Base-by-base conservation (phyloP, 1,284 basidiomycete species). In the Cryptococcus amylolentus region DNA sequence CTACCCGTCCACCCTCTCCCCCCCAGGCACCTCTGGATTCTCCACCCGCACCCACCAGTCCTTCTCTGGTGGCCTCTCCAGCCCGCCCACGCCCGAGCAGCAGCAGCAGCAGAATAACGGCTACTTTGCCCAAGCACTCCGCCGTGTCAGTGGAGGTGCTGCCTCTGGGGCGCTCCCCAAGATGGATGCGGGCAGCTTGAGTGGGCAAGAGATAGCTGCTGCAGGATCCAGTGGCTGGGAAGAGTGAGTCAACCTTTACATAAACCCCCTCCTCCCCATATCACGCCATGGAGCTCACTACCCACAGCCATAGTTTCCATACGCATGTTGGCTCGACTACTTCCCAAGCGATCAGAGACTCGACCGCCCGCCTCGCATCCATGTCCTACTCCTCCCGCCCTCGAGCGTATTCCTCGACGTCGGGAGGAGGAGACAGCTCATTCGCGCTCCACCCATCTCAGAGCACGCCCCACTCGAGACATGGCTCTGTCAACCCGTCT, bases 331-430 rank as follows among this genome's bases (percentile, higher is more conserved):
- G 51, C 3, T 56, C 62, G 16, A 58, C 57, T 27, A 64, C 68
- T 2, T 62, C 64, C 8, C 65, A 66, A 18, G 69, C 71, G 13
- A 76, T 75, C 37, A 66, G 74, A 41, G 69, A 73, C 37, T 70
- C 69, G 10, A 67, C 72, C 28, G 70, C 72, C 44, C 69, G 74
- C 31, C 68, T 76, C 3, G 74, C 74, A 2, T 72, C 70, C n/a
- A 63, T 75, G 59, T 72, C 72, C 5, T 71, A 70, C 54, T 60
- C 61, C 6, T 55, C 49, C 16, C 57, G 57, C 28, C 49, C 49
- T 14, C 46, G 63, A 41, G 48, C 54, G 14, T 38, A 44, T 13
- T 65, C 64, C 2, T 52, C 55, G 16, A 51, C 56, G n/a, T 52
- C 54, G 28, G 38, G 44, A 18, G 31, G 31, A 13, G 55, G 60